Evolutionary conservation across 2,329 filamentous ascomycete species (phyloP).

Genomic region (Claviceps paspali): DNA sequence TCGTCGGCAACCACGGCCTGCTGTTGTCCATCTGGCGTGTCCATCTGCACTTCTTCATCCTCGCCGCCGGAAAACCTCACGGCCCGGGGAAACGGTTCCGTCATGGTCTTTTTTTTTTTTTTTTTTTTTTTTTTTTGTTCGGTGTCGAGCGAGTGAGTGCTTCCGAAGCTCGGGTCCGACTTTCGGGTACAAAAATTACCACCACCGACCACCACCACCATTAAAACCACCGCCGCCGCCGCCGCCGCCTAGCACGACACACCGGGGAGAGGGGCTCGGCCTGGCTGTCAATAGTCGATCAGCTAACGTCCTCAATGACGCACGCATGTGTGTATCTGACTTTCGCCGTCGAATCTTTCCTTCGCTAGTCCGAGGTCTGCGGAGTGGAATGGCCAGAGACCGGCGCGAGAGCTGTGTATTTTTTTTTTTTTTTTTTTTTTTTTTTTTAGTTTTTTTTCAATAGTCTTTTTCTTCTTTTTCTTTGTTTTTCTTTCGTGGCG

Average conservation of each 20-base stretch:
- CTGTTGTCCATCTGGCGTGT: constrained; percentile 26
- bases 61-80: constrained; percentile 39
- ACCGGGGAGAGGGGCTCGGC: constrained; percentile 5
- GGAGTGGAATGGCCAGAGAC: too few species aligned
- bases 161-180: too few species aligned
- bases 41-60: constrained; percentile 27
- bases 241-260: constrained; percentile 1
- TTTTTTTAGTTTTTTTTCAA: too few species aligned
- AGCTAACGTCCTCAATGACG: neutral
- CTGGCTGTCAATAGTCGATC: constrained; percentile 4
- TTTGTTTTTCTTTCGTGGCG: too few species aligned
- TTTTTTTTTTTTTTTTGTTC: too few species aligned
- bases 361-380: too few species aligned
- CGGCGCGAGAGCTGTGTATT: too few species aligned
- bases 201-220: neutral
- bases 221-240: neutral
- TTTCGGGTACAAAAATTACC: too few species aligned
- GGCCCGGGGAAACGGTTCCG: constrained; percentile 37
- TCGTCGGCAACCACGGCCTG: constrained; percentile 13
- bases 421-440: too few species aligned
- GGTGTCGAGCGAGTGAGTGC: neutral
- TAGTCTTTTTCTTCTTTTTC: too few species aligned
- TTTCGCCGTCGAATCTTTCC: too few species aligned
- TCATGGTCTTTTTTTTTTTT: too few species aligned
- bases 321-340: constrained; percentile 1